Conservation (phyloP, 129 eudicot genomes). For the Saposhnikovia divaricata region DNA sequence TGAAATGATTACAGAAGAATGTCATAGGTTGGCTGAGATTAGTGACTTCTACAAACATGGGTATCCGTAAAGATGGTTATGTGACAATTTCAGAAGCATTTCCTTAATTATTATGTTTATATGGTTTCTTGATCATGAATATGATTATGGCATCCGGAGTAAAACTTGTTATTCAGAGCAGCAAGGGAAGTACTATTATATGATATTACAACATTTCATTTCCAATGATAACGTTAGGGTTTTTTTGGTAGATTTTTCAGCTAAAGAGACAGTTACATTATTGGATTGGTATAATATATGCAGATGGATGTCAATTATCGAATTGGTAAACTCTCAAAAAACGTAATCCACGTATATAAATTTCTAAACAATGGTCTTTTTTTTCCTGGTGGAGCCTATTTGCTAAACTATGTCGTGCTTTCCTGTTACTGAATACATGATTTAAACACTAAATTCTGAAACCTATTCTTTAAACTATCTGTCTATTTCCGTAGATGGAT, state of each 20-base stretch:
- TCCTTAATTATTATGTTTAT: background rate
- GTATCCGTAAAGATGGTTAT: background rate
- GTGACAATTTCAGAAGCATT: background rate
- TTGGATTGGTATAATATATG: no score
- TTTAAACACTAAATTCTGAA: background rate
- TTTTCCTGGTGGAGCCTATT: no score
- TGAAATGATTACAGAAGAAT: background rate
- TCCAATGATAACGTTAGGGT: background rate
- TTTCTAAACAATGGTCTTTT: background rate
- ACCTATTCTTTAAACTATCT: background rate
- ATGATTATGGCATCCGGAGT: background rate
- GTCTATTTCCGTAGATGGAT: conserved; percentile 34
- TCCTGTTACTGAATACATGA: background rate
- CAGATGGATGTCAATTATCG: background rate
- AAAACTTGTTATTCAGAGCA: background rate
- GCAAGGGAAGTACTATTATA: background rate
- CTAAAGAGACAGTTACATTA: no score
- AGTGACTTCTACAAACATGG: background rate
- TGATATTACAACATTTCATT: background rate
- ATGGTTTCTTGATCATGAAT: background rate
- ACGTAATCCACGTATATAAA: background rate
- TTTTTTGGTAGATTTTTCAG: background rate
- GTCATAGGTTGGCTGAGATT: background rate
- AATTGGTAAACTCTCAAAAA: background rate
- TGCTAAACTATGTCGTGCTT: background rate